These are phyloP conservation scores for Chlamydomonas incerta DNA, from an alignment of 139 green algal genomes.

Conservation along the genomic window DNA sequence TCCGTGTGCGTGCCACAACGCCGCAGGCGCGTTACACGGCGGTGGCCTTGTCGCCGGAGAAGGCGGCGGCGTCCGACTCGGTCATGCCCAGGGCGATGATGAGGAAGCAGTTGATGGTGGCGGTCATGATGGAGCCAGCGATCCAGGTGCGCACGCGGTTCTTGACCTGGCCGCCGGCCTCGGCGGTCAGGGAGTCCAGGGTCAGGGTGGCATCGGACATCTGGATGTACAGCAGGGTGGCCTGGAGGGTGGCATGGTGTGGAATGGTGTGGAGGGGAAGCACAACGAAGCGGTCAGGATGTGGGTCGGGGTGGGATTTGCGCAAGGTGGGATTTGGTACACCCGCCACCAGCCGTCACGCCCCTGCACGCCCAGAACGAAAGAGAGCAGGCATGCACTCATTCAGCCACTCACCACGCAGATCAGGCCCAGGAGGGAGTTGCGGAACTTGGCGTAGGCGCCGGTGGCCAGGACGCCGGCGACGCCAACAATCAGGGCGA, in stretches of 20 bases:
- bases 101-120: constrained; percentile 36
- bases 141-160: constrained; percentile 34
- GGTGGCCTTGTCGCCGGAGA: constrained; percentile 4
- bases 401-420: constrained; percentile 1
- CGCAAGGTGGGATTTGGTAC: too few relatives aligned
- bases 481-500: constrained; percentile 9
- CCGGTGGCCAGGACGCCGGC: not conserved
- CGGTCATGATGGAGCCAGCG: constrained; percentile 43
- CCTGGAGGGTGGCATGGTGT: constrained; percentile 6
- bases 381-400: too few relatives aligned
- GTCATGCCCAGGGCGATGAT: constrained; percentile 35
- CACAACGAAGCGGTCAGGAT: too few relatives aligned
- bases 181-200: constrained; percentile 3
- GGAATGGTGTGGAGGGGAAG: too few relatives aligned
- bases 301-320: too few relatives aligned
- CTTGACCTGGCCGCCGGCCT: not conserved
- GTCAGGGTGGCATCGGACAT: constrained; percentile 31
- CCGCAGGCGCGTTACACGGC: not conserved
- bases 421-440: constrained; percentile 22
- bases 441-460: constrained; percentile 17
- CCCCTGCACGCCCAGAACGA: too few relatives aligned
- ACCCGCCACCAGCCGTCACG: too few relatives aligned
- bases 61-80: not conserved
- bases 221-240: constrained; percentile 41
- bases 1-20: too few relatives aligned